Percentiles rank a stretch among this genome's conserved stretches.
Evolutionary conservation across 192 early-diverging fungal species (phyloP).

Genomic region (Bifiguratus adelaidae): DNA sequence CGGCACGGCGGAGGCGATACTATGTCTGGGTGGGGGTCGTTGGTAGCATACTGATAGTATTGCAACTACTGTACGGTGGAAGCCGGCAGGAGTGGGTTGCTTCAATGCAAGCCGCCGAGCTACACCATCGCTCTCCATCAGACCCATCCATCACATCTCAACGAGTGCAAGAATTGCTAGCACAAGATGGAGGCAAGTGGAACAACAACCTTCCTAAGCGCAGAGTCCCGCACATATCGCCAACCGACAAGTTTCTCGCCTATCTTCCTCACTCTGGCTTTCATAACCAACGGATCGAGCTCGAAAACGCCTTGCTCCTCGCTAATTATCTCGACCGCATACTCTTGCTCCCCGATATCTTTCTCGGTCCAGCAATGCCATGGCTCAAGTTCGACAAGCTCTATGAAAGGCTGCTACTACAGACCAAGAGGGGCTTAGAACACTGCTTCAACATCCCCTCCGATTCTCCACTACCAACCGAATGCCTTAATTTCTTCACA

Average conservation of each 20-base stretch:
- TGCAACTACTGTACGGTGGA: no score
- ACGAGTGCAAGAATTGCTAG: no score
- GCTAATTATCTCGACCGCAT: slow-evolving; percentile 43
- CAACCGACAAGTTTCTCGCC: slow-evolving; percentile 16
- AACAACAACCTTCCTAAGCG: no score
- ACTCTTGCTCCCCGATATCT: slow-evolving; percentile 32
- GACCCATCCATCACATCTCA: no score
- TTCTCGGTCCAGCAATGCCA: slow-evolving; percentile 38
- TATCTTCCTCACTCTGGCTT: slow-evolving; percentile 27
- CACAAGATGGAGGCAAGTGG: no score
- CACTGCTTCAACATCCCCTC: slow-evolving; percentile 26
- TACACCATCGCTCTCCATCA: no score
- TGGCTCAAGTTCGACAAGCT: slow-evolving; percentile 35
- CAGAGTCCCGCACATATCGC: no score
- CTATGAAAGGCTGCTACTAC: slow-evolving; percentile 31
- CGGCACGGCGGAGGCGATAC: no score
- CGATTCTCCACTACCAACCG: slow-evolving; percentile 27
- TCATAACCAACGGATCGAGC: slow-evolving; percentile 22
- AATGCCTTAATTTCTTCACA: slow-evolving; percentile 42
- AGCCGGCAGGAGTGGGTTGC: no score
- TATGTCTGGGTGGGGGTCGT: no score
- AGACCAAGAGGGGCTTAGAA: slow-evolving; percentile 39
- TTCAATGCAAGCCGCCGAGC: no score
- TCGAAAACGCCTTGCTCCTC: slow-evolving; percentile 35
- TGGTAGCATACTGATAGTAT: no score